Evolutionary conservation across 805 yeast species (phyloP).

Genomic region (Candida golubevii): DNA sequence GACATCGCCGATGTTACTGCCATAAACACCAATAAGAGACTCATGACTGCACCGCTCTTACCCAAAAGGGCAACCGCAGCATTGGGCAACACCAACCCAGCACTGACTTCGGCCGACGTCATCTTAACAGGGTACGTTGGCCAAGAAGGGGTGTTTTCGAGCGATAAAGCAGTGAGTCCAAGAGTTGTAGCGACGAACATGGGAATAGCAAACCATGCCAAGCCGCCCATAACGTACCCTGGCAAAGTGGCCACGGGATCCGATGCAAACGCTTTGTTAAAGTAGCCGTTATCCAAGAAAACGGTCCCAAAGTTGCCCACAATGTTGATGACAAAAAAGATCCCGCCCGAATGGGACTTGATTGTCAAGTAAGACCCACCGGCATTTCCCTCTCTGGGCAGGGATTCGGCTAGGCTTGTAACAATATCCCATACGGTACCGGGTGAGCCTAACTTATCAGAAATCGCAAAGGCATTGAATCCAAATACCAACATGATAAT

Average conservation of each 20-base stretch:
- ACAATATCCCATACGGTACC: slow-evolving; percentile 72
- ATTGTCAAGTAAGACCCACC: slow-evolving; percentile 86
- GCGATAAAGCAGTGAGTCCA: slow-evolving; percentile 79
- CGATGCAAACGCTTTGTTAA: slow-evolving; percentile 85
- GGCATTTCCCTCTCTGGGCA: slow-evolving; percentile 76
- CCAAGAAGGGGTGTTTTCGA: slow-evolving; percentile 66
- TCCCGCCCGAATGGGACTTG: slow-evolving; percentile 81
- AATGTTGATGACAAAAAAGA: slow-evolving; percentile 79
- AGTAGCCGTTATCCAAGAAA: slow-evolving; percentile 81
- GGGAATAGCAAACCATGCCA: slow-evolving; percentile 91
- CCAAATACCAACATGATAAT: slow-evolving; percentile 78
- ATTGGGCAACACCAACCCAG: slow-evolving; percentile 76
- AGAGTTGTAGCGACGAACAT: slow-evolving; percentile 75
- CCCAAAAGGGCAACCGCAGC: slow-evolving; percentile 86
- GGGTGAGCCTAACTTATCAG: slow-evolving; percentile 73
- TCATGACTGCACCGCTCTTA: slow-evolving; percentile 82
- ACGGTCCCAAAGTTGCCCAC: slow-evolving; percentile 91
- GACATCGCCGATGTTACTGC: slow-evolving; percentile 92
- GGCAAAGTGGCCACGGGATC: slow-evolving; percentile 81
- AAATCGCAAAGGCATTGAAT: slow-evolving; percentile 73
- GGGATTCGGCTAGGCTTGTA: slow-evolving; percentile 50
- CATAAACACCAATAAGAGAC: slow-evolving; percentile 77
- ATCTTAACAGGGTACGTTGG: slow-evolving; percentile 74
- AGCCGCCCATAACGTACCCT: slow-evolving; percentile 83
- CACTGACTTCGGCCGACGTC: slow-evolving; percentile 62